Evolutionary conservation across 495 filamentous ascomycete genomes (phyloP).

Genomic region (Talaromyces borbonicus): DNA sequence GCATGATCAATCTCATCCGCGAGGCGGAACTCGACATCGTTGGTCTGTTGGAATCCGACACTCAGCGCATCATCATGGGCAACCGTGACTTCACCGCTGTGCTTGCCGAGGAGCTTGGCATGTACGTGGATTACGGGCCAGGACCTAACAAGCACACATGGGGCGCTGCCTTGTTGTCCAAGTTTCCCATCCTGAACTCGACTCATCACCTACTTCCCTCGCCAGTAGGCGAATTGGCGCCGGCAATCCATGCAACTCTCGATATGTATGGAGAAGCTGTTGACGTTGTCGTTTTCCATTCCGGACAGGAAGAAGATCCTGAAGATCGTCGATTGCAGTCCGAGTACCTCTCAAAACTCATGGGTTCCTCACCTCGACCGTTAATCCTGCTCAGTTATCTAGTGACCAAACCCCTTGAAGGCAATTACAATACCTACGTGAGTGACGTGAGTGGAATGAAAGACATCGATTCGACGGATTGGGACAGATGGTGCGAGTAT

Average conservation of each 20-base stretch:
- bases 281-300: slow-evolving; percentile 98
- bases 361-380: slow-evolving; percentile 74
- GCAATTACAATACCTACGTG: slow-evolving; percentile 97
- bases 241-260: slow-evolving; percentile 90
- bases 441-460: slow-evolving; percentile 80
- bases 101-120: slow-evolving; percentile 89
- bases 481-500: slow-evolving; percentile 99
- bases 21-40: slow-evolving; percentile 93
- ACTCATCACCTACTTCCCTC: slow-evolving; percentile 92
- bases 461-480: slow-evolving; percentile 87
- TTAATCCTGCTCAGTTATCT: slow-evolving; percentile 84
- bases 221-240: slow-evolving; percentile 89
- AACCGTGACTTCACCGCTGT: slow-evolving; percentile 96
- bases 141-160: slow-evolving; percentile 99
- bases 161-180: slow-evolving; percentile 87
- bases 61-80: slow-evolving; percentile 99
- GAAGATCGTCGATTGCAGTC: slow-evolving; percentile 86
- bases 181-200: slow-evolving; percentile 95
- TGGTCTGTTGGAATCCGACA: slow-evolving; percentile 85
- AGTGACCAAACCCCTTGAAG: slow-evolving; percentile 79
- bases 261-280: slow-evolving; percentile 84
- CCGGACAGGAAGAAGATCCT: slow-evolving; percentile 93
- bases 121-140: slow-evolving; percentile 97
- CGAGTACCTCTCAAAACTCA: slow-evolving; percentile 78
- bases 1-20: slow-evolving; percentile 85